Evolutionary conservation across 2,329 filamentous ascomycete genomes (phyloP), one percentile per base, ranked within the genome.

Genomic region (Amauroascus verrucosus): DNA sequence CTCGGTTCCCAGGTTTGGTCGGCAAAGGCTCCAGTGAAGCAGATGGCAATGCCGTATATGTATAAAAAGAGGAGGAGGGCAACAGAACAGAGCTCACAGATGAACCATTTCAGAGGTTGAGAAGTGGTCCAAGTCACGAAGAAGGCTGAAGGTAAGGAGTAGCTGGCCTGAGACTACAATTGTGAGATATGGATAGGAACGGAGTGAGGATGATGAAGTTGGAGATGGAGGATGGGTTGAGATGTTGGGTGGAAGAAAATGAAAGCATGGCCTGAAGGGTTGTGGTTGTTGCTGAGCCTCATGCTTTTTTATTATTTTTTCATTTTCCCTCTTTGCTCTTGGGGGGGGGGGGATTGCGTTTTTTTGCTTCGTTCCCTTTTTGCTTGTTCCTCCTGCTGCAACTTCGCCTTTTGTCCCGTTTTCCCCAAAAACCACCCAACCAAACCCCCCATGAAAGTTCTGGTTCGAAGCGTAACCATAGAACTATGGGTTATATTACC

Each of bases 111-210:
- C n/a, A n/a, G n/a, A n/a, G 24, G 43, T 13, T 32, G 26, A 32
- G 24, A 2, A 46, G 13, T 6, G 37, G 38, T 41, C 22, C 18
- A 41, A 9, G 18, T 24, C 38, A 41, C n/a, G 38, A 24, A 41
- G 7, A 11, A 40, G 9, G 37, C 37, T 40, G 6, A n/a, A n/a
- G 6, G 28, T 33, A 16, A 48, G 18, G 28, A 33, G 28, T 9
- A 26, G 40, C 16, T 35, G 28, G 26, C 14, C 18, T 35, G 45
- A 37, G 18, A 48, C 33, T 48, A 48, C 32, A 61, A 62, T 62
- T 63, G 61, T 61, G 63, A 60, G 62, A 59, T 57, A 57, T 61
- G 32, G 48, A 32, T 18, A 50, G 33, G 1, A 22, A 16, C 9
- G 20, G 8, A 24, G 22, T 26, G 28, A 28, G 28, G 14, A 30